These are phyloP conservation scores for Cucurbita argyrosperma DNA, from an alignment of 306 rosid species.

Conservation along the genomic window DNA sequence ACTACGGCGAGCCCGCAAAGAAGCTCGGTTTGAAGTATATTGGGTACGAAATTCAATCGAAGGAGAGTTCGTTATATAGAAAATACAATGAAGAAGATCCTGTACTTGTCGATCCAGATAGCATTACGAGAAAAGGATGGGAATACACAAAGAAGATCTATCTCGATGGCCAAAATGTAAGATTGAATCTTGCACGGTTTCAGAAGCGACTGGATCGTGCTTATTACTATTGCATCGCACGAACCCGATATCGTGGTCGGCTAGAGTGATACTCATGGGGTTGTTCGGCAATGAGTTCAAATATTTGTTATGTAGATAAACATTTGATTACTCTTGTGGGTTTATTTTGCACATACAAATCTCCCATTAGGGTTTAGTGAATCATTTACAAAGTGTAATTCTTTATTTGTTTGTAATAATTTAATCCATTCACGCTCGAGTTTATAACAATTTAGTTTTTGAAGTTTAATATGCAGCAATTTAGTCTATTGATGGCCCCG, in stretches of 20 bases:
- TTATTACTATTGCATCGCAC: conserved; percentile 29
- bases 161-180: conserved; percentile 77
- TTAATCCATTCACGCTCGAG: too few species aligned
- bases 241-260: not conserved
- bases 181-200: conserved; percentile 47
- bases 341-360: not conserved
- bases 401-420: not conserved
- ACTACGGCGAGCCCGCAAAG: conserved; percentile 72
- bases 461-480: too few species aligned
- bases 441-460: too few species aligned
- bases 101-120: conserved; percentile 46
- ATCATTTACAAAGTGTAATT: not conserved
- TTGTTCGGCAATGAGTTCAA: too few species aligned
- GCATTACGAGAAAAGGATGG: conserved; percentile 68
- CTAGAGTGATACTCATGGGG: too few species aligned
- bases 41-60: conserved; percentile 50
- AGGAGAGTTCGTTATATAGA: conserved; percentile 59
- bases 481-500: too few species aligned
- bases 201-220: conserved; percentile 49
- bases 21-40: conserved; percentile 77
- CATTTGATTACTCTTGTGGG: not conserved
- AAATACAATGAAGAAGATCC: conserved; percentile 40
- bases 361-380: not conserved
- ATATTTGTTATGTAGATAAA: not conserved
- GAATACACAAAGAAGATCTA: conserved; percentile 75